Evolutionary conservation across 139 green algal genomes (phyloP), one percentile per base, ranked within the genome.

Genomic region (Haematococcus sp.): DNA sequence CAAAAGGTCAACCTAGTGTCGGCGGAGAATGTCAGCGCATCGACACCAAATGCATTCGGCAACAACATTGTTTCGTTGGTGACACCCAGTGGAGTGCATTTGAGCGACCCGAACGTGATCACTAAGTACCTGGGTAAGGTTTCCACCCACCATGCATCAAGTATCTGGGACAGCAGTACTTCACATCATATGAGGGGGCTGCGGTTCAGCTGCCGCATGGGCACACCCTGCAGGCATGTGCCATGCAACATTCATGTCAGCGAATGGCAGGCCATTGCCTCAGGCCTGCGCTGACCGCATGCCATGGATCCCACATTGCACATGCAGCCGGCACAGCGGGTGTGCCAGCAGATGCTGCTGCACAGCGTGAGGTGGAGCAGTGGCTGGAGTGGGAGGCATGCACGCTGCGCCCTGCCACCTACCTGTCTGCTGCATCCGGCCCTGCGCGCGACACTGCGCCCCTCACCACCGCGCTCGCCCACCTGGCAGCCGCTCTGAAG

Each of bases 361-460:
- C 54, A 13, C 54, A 61, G 54, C 54, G 25, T 9, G n/a, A 58
- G 23, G 64, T 22, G 52, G 64, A 30, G 23, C 56, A 73, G 15
- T 93, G 88, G 88, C 34, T 93, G 23, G 84, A 92, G 31, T 92
- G 82, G 81, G 83, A 93, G 55, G 88, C 86, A 25, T 34, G 15
- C 2, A 31, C 71, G 0, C 78, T 93, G 74, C 84, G 86, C 0
- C 81, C 85, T 0, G 78, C 84, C 3, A 67, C 80, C 3, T 74
- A 84, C 49, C 35, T 74, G 35, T 35, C 63, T 51, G 70, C 43
- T 2, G 63, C 70, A 16, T 55, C 66, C 35, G 33, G 75, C 66
- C 25, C 72, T 22, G 69, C 59, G 15, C 58, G 13, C 0, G 83
- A 61, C 44, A 19, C 40, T 25, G 56, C 61, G 22, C 70, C 40